Conservation (phyloP, 352 stramenopile genomes). For the Phytophthora boehmeriae region DNA sequence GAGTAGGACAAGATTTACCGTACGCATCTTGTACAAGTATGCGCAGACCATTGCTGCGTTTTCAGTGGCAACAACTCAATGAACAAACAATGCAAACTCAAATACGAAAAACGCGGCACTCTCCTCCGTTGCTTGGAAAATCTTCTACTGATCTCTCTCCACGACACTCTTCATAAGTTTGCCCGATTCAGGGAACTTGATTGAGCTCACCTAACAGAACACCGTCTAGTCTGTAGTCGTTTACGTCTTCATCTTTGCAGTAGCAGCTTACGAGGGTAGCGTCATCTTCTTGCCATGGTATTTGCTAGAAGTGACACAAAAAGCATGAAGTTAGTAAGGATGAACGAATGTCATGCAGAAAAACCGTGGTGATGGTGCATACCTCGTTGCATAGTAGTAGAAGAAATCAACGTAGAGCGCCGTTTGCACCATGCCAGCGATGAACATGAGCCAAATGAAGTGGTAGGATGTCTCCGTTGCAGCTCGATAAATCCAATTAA, state of each 20-base stretch:
- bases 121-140: constrained; percentile 26
- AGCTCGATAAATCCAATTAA: constrained; percentile 99
- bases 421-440: constrained; percentile 98
- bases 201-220: constrained; percentile 3
- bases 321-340: constrained; percentile 14
- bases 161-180: constrained; percentile 6
- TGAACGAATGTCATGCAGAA: neutral
- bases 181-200: constrained; percentile 1
- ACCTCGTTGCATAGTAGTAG: constrained; percentile 99
- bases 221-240: constrained; percentile 16
- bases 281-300: constrained; percentile 93
- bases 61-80: constrained; percentile 4
- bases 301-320: constrained; percentile 55
- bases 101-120: constrained; percentile 23
- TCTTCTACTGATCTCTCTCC: constrained; percentile 32
- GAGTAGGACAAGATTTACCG: constrained; percentile 20
- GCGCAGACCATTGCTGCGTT: neutral
- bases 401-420: constrained; percentile 99
- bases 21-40: constrained; percentile 18
- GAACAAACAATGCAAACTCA: constrained; percentile 6
- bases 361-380: constrained; percentile 1
- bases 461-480: constrained; percentile 96
- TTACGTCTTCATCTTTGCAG: constrained; percentile 14
- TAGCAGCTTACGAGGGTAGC: constrained; percentile 70
- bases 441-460: constrained; percentile 99